Evolutionary conservation across 1,284 basidiomycete genomes (phyloP).

Genomic region (Apiotrichum mycotoxinovorans): DNA sequence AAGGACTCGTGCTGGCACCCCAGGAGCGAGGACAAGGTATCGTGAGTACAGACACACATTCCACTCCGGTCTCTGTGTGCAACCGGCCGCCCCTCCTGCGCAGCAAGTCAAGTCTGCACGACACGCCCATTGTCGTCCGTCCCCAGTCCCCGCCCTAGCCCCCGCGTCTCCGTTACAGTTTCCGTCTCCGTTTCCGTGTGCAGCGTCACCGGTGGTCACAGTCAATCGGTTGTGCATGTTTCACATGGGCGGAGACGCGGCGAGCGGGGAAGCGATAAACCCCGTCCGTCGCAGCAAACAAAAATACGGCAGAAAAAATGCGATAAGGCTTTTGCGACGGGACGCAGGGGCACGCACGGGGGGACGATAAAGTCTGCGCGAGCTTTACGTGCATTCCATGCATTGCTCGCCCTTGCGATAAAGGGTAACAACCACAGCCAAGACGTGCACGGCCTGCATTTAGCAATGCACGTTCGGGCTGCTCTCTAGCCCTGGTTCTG

Average conservation of each 20-base stretch:
- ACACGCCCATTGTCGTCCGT: too few species aligned
- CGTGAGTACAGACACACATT: conserved; percentile 28
- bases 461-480: too few species aligned
- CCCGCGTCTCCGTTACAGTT: too few species aligned
- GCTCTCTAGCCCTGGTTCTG: too few species aligned
- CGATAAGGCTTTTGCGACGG: background rate
- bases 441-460: too few species aligned
- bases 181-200: too few species aligned
- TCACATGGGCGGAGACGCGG: background rate
- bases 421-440: too few species aligned
- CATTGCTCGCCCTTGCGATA: too few species aligned
- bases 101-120: too few species aligned
- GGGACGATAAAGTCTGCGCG: too few species aligned
- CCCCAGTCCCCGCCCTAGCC: too few species aligned
- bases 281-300: background rate
- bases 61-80: background rate
- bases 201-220: background rate
- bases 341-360: background rate
- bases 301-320: background rate
- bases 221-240: background rate
- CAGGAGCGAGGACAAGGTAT: conserved; percentile 37
- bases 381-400: too few species aligned
- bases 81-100: background rate
- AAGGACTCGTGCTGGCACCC: conserved; percentile 44
- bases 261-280: background rate